Evolutionary conservation across 179 eudicot genomes (phyloP), one percentile per base, ranked within the genome.

Genomic region (Beta lomatogona): DNA sequence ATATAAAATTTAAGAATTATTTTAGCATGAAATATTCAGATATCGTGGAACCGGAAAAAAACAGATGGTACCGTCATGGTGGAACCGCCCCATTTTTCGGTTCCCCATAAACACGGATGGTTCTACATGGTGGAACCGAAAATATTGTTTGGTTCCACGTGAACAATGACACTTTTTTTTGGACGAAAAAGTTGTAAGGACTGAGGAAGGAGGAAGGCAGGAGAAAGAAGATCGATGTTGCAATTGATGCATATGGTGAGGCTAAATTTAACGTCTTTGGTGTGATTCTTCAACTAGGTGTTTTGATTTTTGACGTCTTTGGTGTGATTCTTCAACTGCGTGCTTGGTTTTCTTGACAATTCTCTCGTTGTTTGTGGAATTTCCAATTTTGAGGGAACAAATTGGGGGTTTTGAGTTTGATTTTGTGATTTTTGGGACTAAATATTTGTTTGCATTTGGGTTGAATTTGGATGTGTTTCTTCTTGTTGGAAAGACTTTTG

Each of bases 211-310:
- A 28, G 31, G 31, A 28, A 28, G 31, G 31, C 31, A 0, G 31
- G 31, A 28, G 31, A 28, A 28, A 28, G 31, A 28, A 28, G 2
- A 1, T 86, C 11, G 93, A 92, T 3, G 93, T 91, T 6, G 93
- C 82, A 0, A 77, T 90, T 36, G 93, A 91, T 2, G 93, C 92
- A 2, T 89, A 86, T 44, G 92, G 92, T 6, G 92, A 90, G 77
- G 92, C 91, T 0, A 82, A 67, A 22, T 90, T 90, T 66, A 88
- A 90, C 50, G 3, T 76, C 0, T 90, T 73, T 70, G 92, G 92
- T 2, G 92, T 90, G 9, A 50, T 79, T 0, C 65, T 90, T 6
- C 92, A 90, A 13, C 41, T 90, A 68, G 82, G 82, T 31, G 92
- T 91, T 0, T 85, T 88, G 22, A 80, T 67, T 0, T 85, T 87